A percentile compares a stretch with the other conserved stretches of the same genome.
Evolutionary conservation across 306 rosid genomes (phyloP).

Genomic region (Ormosia emarginata): DNA sequence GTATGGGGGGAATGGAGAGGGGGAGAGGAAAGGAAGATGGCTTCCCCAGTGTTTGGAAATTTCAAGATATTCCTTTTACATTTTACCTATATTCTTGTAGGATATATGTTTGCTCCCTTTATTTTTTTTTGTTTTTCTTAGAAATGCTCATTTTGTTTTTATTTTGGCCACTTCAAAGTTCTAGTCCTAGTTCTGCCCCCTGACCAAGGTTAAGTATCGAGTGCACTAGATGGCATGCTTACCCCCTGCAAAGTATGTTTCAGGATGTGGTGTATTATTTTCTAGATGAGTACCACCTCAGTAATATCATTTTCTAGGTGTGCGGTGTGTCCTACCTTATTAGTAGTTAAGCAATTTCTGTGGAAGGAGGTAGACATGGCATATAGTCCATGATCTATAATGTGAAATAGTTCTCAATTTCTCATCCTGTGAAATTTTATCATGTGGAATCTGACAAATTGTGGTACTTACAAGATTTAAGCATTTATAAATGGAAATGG

Average conservation of each 20-base stretch:
- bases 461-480: not conserved
- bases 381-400: not conserved
- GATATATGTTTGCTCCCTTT: constrained; percentile 11
- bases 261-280: not conserved
- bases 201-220: not conserved
- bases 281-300: not conserved
- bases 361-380: not conserved
- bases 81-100: not conserved
- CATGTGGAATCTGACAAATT: not conserved
- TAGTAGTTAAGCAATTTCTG: not conserved
- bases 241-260: not conserved
- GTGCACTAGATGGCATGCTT: not conserved
- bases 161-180: not conserved
- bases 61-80: not conserved
- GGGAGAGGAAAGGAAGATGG: not conserved
- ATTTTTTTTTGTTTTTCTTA: not conserved
- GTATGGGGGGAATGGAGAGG: not conserved
- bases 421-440: not conserved
- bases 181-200: not conserved
- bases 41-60: not conserved
- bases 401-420: not conserved
- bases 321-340: not conserved
- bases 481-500: not conserved
- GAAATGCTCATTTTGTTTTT: not conserved
- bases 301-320: not conserved